These are phyloP conservation scores for Trichoderma breve DNA, from an alignment of 2,329 filamentous ascomycete genomes.

Conservation along the genomic window DNA sequence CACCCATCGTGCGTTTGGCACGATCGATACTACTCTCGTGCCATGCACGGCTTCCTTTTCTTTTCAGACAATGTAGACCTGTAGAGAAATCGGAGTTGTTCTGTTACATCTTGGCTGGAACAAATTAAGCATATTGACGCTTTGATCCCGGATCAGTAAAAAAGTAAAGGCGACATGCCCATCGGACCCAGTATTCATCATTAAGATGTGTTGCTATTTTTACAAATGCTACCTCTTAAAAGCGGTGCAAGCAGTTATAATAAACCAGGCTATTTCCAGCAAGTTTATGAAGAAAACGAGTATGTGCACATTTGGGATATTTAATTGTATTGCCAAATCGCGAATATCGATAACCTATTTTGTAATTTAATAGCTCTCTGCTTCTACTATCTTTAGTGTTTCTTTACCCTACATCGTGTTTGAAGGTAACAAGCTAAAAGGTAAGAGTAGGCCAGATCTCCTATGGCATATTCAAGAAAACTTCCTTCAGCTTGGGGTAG, in stretches of 20 bases:
- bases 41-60: background rate
- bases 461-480: background rate
- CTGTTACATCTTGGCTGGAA: background rate
- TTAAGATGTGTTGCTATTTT: background rate
- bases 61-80: background rate
- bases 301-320: background rate
- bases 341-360: background rate
- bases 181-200: background rate
- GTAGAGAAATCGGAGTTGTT: background rate
- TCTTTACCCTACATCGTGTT: background rate
- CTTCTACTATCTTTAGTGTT: background rate
- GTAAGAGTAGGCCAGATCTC: background rate
- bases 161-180: background rate
- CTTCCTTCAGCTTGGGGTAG: constrained; percentile 1
- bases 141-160: background rate
- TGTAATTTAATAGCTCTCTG: background rate
- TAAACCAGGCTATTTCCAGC: background rate
- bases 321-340: no score
- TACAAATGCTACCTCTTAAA: background rate
- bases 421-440: background rate
- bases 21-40: background rate
- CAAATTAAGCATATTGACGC: background rate
- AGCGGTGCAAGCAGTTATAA: background rate
- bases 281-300: background rate
- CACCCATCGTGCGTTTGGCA: background rate